These are phyloP conservation scores for Mycogone perniciosa DNA, from an alignment of 2,329 filamentous ascomycete genomes.

Conservation along the genomic window DNA sequence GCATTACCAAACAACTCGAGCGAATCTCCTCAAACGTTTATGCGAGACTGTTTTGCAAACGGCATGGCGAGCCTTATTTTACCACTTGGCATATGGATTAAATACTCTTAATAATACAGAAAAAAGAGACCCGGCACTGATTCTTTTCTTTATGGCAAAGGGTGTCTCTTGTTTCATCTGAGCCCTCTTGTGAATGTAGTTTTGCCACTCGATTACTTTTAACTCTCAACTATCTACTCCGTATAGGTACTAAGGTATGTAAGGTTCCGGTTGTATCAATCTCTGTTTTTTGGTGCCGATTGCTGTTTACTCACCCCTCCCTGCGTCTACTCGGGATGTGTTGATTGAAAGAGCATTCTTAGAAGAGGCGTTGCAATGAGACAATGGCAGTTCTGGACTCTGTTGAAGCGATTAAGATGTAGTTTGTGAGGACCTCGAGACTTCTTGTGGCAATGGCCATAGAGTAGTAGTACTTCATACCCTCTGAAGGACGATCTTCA, in stretches of 20 bases:
- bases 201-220: no score
- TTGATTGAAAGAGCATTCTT: not conserved
- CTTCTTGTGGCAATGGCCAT: no score
- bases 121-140: constrained; percentile 6
- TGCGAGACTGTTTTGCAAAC: constrained; percentile 12
- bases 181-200: no score
- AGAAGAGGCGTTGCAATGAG: not conserved
- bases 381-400: not conserved
- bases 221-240: no score
- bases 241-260: no score
- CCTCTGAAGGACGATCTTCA: no score
- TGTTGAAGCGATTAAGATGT: no score
- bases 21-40: constrained; percentile 5
- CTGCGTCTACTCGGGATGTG: no score
- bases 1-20: not conserved
- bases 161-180: not conserved
- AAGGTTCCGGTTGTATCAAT: not conserved
- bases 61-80: constrained; percentile 17
- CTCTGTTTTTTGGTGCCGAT: not conserved
- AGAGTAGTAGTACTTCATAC: no score
- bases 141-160: not conserved
- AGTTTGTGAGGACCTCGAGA: no score
- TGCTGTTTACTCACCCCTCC: no score
- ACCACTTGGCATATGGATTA: constrained; percentile 10
- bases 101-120: constrained; percentile 12